Percentiles rank a stretch among this genome's conserved stretches.
phyloP scores from a whole-genome alignment of 331 rosid genomes.

The Erythrophleum ivorense region DNA sequence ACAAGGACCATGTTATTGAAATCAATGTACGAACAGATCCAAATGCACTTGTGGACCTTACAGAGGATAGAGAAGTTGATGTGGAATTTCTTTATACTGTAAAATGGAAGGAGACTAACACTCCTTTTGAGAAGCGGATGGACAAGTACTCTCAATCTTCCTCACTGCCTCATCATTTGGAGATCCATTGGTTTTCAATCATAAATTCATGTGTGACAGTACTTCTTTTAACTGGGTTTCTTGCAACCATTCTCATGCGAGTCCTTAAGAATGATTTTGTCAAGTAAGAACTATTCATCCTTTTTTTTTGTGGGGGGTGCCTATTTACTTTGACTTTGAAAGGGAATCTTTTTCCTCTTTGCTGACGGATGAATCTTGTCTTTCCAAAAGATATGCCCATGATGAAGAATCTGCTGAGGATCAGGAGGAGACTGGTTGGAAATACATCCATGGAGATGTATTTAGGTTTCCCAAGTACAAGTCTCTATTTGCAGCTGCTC shows the following conservation, averaged over 20 bases:
- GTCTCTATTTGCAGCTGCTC: conserved; percentile 62
- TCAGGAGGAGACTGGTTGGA: conserved; percentile 75
- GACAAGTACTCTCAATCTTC: conserved; percentile 71
- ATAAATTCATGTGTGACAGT: conserved; percentile 67
- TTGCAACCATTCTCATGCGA: conserved; percentile 67
- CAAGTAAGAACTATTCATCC: conserved; percentile 51
- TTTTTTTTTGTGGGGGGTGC: not conserved
- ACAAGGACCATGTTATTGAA: conserved; percentile 64
- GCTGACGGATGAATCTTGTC: conserved; percentile 7
- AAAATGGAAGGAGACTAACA: conserved; percentile 60
- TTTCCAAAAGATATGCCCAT: conserved; percentile 56
- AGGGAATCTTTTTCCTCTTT: not conserved
- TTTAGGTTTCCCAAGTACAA: conserved; percentile 60
- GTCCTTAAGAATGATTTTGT: conserved; percentile 70
- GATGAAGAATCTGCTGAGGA: conserved; percentile 69
- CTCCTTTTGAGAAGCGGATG: conserved; percentile 68
- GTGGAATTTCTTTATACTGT: conserved; percentile 56
- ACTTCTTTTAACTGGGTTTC: conserved; percentile 65
- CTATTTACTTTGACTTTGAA: not conserved
- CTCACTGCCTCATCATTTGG: conserved; percentile 66
- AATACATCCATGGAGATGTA: conserved; percentile 71
- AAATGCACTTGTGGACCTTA: conserved; percentile 54
- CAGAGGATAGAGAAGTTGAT: conserved; percentile 53
- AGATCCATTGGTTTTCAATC: conserved; percentile 72
- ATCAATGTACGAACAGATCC: conserved; percentile 55